Percentiles rank a stretch among this genome's conserved stretches.
Evolutionary conservation across 305 asterid species (phyloP).

Genomic region (Solanum hybrid): DNA sequence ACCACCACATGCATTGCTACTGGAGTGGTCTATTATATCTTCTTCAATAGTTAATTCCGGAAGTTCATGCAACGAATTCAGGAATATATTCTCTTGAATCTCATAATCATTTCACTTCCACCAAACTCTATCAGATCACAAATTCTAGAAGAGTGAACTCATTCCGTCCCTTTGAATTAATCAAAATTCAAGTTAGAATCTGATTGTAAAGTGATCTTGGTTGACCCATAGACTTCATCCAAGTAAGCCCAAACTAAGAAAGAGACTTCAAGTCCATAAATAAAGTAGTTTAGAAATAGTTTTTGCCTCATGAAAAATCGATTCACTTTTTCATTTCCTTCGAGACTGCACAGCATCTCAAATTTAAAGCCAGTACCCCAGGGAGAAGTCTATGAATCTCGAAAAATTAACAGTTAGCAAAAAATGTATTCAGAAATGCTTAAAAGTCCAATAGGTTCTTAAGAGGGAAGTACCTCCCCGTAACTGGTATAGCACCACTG

Average conservation of each 20-base stretch:
- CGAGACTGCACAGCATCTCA: background rate
- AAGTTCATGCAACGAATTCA: background rate
- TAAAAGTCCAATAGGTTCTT: conserved; percentile 2
- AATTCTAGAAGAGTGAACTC: background rate
- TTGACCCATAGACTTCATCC: background rate
- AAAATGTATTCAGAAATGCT: background rate
- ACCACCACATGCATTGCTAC: background rate
- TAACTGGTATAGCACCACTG: conserved; percentile 96
- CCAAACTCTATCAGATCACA: background rate
- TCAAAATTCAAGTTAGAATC: background rate
- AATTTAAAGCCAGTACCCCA: background rate
- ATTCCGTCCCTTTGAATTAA: background rate
- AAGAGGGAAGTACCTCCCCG: conserved; percentile 62
- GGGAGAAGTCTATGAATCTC: background rate
- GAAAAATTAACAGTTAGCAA: background rate
- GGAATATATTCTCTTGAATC: background rate
- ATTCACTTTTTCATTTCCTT: background rate
- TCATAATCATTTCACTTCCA: background rate
- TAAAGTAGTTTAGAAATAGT: background rate
- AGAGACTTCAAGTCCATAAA: background rate
- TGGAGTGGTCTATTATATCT: background rate
- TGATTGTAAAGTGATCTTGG: background rate
- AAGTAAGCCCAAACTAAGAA: background rate
- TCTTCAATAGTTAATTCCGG: background rate
- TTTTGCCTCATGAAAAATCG: background rate